Percentiles rank a stretch among this genome's conserved stretches.
These are phyloP conservation scores for Copromyces sp. DNA, from an alignment of 495 filamentous ascomycete species.

Conservation along the genomic window DNA sequence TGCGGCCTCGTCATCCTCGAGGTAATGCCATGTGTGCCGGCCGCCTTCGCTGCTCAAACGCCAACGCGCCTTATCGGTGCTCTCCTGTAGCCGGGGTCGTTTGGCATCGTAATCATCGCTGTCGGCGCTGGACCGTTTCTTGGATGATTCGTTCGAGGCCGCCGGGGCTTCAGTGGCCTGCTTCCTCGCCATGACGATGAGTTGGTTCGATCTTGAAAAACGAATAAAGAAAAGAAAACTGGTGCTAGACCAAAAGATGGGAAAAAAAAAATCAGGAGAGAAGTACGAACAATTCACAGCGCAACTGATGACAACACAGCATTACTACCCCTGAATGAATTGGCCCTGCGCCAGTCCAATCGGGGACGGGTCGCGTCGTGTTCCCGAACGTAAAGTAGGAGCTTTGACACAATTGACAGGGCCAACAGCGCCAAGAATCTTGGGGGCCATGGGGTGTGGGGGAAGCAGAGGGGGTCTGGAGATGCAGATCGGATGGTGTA, in stretches of 20 bases:
- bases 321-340: neutral
- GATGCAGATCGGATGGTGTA: neutral
- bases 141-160: slow-evolving; percentile 14
- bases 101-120: slow-evolving; percentile 18
- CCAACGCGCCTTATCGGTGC: slow-evolving; percentile 77
- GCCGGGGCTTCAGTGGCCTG: slow-evolving; percentile 4
- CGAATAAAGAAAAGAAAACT: neutral
- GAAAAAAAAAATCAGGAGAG: neutral
- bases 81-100: slow-evolving; percentile 28
- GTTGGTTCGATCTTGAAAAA: neutral
- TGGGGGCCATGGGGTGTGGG: neutral
- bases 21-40: slow-evolving; percentile 87
- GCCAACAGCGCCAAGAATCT: neutral
- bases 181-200: slow-evolving; percentile 10
- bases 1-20: slow-evolving; percentile 64
- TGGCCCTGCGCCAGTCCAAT: neutral
- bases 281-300: neutral
- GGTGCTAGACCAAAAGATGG: neutral
- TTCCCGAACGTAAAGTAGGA: neutral
- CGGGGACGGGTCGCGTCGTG: neutral
- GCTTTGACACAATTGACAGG: neutral
- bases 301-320: neutral
- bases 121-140: slow-evolving; percentile 23
- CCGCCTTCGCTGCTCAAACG: slow-evolving; percentile 72
- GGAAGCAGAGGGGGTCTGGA: neutral